Conservation (phyloP, 495 filamentous ascomycete species). For the Aspergillus coremiiformis region DNA sequence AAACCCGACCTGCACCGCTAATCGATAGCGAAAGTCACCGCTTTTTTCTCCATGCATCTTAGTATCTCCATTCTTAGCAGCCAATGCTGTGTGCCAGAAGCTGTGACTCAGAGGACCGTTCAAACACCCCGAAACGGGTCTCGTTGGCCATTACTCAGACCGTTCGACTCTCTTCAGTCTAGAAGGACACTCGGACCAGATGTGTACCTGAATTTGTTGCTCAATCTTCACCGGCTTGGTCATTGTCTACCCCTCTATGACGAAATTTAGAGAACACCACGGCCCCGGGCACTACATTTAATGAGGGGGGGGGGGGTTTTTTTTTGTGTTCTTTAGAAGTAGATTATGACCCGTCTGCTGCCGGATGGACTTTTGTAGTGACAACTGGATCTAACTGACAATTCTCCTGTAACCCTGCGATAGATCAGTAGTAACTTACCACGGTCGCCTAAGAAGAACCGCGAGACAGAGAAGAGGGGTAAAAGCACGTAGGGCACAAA, state of each 20-base stretch:
- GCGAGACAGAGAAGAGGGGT: background rate
- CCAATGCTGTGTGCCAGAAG: background rate
- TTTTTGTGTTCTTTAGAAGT: too few species aligned
- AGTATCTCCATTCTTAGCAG: background rate
- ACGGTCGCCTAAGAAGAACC: background rate
- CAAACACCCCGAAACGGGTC: background rate
- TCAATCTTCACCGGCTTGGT: background rate
- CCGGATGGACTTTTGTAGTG: background rate
- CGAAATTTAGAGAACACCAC: background rate
- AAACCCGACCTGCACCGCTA: constrained; percentile 1
- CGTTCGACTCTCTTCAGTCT: background rate
- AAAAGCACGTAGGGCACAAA: background rate
- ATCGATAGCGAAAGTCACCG: constrained; percentile 1
- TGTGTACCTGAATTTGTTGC: background rate
- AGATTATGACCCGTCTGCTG: background rate
- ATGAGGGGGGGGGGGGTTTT: too few species aligned
- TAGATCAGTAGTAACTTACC: background rate
- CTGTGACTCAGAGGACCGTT: background rate
- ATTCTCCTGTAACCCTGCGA: background rate
- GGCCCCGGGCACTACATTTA: background rate
- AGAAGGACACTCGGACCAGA: background rate
- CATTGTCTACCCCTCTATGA: background rate
- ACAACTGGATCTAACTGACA: background rate
- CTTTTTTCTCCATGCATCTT: constrained; percentile 1
- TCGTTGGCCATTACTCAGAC: background rate